Evolutionary conservation across 345 rosid genomes (phyloP).

Genomic region (Aurinia saxatilis): DNA sequence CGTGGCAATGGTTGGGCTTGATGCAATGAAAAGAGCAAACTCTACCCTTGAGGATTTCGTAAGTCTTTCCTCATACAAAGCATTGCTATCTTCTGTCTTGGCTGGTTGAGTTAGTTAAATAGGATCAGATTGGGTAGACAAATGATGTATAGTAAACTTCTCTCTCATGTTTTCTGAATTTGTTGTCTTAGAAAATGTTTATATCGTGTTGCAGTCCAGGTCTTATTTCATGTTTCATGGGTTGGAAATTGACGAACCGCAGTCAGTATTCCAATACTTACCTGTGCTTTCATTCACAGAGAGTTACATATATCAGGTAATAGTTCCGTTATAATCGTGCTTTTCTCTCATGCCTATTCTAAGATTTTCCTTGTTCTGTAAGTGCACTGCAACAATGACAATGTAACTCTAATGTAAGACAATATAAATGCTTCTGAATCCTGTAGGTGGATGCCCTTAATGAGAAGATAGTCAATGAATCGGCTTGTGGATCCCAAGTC

Average conservation of each 20-base stretch:
- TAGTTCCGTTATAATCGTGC: background rate
- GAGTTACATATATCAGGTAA: slow-evolving; percentile 86
- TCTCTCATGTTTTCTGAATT: background rate
- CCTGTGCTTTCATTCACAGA: slow-evolving; percentile 75
- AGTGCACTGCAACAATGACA: background rate
- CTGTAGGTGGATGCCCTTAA: slow-evolving; percentile 79
- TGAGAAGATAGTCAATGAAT: slow-evolving; percentile 49
- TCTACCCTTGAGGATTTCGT: slow-evolving; percentile 93
- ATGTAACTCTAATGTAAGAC: background rate
- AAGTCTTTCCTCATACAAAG: slow-evolving; percentile 27
- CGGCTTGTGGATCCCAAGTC: slow-evolving; percentile 22
- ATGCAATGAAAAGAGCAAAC: slow-evolving; percentile 82
- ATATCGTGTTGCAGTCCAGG: slow-evolving; percentile 56
- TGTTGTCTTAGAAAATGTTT: background rate
- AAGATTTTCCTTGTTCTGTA: background rate
- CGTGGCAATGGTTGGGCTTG: slow-evolving; percentile 53
- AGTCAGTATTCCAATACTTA: slow-evolving; percentile 51
- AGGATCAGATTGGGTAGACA: background rate
- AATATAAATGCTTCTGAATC: slow-evolving; percentile 1
- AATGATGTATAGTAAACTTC: no score
- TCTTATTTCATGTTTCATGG: slow-evolving; percentile 94
- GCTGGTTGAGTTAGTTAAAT: background rate
- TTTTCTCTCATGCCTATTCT: background rate
- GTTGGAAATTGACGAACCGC: slow-evolving; percentile 52
- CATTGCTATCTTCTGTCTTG: background rate